Evolutionary conservation across 2,329 filamentous ascomycete species (phyloP), one percentile per base, ranked within the genome.

Genomic region (Emydomyces testavorans): DNA sequence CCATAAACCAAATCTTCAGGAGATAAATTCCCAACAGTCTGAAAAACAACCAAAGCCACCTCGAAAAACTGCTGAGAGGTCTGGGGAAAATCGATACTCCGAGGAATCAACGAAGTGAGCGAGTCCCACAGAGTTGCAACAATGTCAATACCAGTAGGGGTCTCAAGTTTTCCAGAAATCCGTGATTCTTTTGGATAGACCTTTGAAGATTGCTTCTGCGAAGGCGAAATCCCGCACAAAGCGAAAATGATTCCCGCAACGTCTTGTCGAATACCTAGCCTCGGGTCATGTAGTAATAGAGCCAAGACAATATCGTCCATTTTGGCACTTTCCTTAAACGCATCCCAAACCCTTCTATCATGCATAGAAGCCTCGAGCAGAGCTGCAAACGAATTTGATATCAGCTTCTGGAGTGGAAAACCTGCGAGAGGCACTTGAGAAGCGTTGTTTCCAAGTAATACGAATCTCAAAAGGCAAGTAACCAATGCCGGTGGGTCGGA

Each of bases 311-410:
- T 56, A 7, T 58, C 47, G 16, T 63, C 62, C 39, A 64, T 65
- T 20, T 63, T 56, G 2, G 62, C 55, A 35, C 67, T 60, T 8
- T 61, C 50, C 29, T 68, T 67, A 46, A 72, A 64, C 26, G 61
- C 56, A 3, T 59, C 51, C 73, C 74, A 77, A 40, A 76, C 63
- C 2, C 57, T 55, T 21, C 62, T 55, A 51, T 69, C 72, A 36
- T 71, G 66, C 44, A 72, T 58, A 6, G 72, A 72, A 1, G 65
- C 68, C 56, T 76, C 72, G 8, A 74, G 60, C 3, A 77, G 58
- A 10, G 69, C 63, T 18, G 72, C 70, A 52, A 75, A 71, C 15
- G 65, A 65, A 44, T 63, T 60, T 42, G 66, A 69, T 8, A 69
- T 65, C 36, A 75, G 54, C 35, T 59, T 64, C 20, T 63, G 58